Percentiles rank a stretch among this genome's conserved stretches.
Evolutionary conservation across 2,329 filamentous ascomycete genomes (phyloP).

Genomic region (Talaromyces marneffei): DNA sequence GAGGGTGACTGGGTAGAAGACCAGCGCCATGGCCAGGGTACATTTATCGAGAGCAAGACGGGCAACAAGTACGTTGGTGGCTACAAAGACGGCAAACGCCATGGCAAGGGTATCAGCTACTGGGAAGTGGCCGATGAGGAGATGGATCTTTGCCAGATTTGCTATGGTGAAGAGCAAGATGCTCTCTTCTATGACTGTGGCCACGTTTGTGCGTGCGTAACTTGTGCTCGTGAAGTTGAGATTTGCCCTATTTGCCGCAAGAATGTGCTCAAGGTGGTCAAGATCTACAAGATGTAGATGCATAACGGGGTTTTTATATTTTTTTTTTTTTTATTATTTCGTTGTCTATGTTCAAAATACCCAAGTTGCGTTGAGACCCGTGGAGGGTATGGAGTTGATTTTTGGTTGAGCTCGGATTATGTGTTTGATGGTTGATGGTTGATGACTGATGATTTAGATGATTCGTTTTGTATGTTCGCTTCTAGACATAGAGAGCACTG

Average conservation of each 20-base stretch:
- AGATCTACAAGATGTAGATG: slow-evolving; percentile 46
- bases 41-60: slow-evolving; percentile 50
- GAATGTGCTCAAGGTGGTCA: slow-evolving; percentile 52
- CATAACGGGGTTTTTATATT: neutral
- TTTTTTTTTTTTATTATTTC: neutral
- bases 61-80: slow-evolving; percentile 58
- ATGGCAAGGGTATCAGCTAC: slow-evolving; percentile 57
- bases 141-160: slow-evolving; percentile 55
- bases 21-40: slow-evolving; percentile 51
- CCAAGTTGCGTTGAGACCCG: slow-evolving; percentile 3
- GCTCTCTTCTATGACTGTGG: slow-evolving; percentile 59
- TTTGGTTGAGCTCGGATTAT: neutral
- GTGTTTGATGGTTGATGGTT: neutral
- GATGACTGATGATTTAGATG: neutral
- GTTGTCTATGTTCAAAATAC: slow-evolving; percentile 1
- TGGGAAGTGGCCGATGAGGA: slow-evolving; percentile 59
- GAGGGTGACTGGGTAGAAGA: slow-evolving; percentile 43
- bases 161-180: slow-evolving; percentile 55
- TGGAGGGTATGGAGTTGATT: slow-evolving; percentile 1
- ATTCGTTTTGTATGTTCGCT: neutral
- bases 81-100: slow-evolving; percentile 55
- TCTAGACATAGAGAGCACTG: slow-evolving; percentile 5
- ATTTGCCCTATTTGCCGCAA: slow-evolving; percentile 57
- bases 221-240: slow-evolving; percentile 55
- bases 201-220: slow-evolving; percentile 56